Conservation (phyloP, 1,284 basidiomycete species). For the Pseudozyma tsukubaensis region DNA sequence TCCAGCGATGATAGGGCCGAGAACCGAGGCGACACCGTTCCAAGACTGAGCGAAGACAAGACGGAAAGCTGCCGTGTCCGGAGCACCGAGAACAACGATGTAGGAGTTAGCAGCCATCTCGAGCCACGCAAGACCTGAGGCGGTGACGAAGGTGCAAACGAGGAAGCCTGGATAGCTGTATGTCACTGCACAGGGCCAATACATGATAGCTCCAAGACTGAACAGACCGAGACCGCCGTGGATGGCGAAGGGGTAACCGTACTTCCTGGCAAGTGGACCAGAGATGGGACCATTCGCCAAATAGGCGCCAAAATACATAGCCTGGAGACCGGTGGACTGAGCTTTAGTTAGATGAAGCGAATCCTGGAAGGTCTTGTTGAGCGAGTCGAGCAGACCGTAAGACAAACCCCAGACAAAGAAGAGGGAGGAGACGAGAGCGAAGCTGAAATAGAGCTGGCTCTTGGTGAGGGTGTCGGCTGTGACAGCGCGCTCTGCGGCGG, state of each 20-base stretch:
- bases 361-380: conserved; percentile 82
- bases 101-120: conserved; percentile 82
- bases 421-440: conserved; percentile 79
- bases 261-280: conserved; percentile 54
- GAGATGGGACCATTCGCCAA: conserved; percentile 43
- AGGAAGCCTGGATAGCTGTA: conserved; percentile 44
- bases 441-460: conserved; percentile 71
- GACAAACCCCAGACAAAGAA: conserved; percentile 80
- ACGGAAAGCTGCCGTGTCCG: conserved; percentile 79
- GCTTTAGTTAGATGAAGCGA: conserved; percentile 80
- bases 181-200: conserved; percentile 42
- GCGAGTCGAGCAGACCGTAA: conserved; percentile 81
- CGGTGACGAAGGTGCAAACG: conserved; percentile 69
- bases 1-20: conserved; percentile 82
- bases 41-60: conserved; percentile 85
- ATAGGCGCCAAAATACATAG: conserved; percentile 79
- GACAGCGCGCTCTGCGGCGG: conserved; percentile 30
- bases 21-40: conserved; percentile 82
- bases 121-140: conserved; percentile 75
- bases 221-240: conserved; percentile 76
- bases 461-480: conserved; percentile 34
- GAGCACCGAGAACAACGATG: conserved; percentile 75
- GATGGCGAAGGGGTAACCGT: conserved; percentile 71
- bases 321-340: conserved; percentile 84
- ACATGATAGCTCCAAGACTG: conserved; percentile 39